Base-by-base conservation (phyloP, 208 protist genomes). In the Leishmania gerbilli region DNA sequence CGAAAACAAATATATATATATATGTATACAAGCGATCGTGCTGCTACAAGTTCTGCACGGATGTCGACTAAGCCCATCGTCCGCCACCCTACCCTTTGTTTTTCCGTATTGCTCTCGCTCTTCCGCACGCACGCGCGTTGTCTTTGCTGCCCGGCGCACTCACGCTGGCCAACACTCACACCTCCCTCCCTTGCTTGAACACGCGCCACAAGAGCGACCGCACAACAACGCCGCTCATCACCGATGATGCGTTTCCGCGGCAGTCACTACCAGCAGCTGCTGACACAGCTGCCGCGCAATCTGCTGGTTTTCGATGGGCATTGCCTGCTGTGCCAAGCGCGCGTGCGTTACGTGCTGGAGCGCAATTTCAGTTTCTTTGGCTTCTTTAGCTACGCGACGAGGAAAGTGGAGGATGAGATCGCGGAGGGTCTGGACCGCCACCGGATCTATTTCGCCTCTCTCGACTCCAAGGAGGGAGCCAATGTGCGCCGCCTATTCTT, bases 301-400 rank as follows among this genome's bases (percentile, higher is more conserved):
- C 81, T 97, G 13, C 80, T 96, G 0, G 83, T 94, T 24, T 96
- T 97, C 72, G 94, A 97, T 77, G 94, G 92, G 0, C 91, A 95
- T 80, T 97, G 94, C 80, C 76, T 90, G 24, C 60, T 96, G 62
- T 95, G 88, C 71, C 94, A 96, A 81, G 87, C 89, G 1, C 87
- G 92, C 27, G 89, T 92, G 17, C 89, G 86, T 47, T 95, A 92
- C 79, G 91, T 93, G 11, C 40, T 97, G 62, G 94, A 94, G 86
- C 89, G 94, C 60, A 97, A 97, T 84, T 97, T 97, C 60, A 94
- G 87, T 71, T 97, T 90, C 79, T 97, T 95, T 78, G 84, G 84
- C 37, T 82, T 94, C 71, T 75, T 88, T 34, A 83, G 81, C 51
- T 91, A 88, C 71, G 74, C 86, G 37, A 45, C 51, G 1, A 53